Evolutionary conservation across 2,329 filamentous ascomycete species (phyloP).

Genomic region (Elsinoe necatrix): DNA sequence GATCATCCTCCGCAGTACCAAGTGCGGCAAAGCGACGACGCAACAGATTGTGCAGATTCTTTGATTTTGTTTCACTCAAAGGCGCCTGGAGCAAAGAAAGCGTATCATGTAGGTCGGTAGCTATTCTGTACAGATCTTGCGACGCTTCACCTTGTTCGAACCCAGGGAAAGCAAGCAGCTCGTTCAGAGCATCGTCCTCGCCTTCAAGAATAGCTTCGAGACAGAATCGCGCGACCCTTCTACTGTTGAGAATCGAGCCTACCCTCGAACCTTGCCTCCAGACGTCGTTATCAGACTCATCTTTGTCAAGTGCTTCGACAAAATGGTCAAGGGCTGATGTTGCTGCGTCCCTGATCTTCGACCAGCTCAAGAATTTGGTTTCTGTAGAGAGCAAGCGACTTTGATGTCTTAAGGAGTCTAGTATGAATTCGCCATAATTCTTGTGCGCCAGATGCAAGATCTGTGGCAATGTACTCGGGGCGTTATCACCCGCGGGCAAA

Average conservation of each 20-base stretch:
- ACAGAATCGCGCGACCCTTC: slow-evolving; percentile 52
- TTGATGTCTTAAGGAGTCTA: slow-evolving; percentile 60
- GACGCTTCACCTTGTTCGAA: slow-evolving; percentile 48
- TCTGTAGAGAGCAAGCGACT: slow-evolving; percentile 16
- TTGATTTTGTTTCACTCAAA: slow-evolving; percentile 41
- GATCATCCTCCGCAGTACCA: background rate
- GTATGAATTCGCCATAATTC: slow-evolving; percentile 82
- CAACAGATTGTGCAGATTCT: slow-evolving; percentile 44
- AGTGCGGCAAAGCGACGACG: background rate
- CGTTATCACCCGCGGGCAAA: slow-evolving; percentile 48
- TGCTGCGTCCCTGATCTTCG: slow-evolving; percentile 26
- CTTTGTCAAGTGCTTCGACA: slow-evolving; percentile 54
- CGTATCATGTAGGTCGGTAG: slow-evolving; percentile 46
- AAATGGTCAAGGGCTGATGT: slow-evolving; percentile 46
- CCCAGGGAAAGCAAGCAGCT: slow-evolving; percentile 48
- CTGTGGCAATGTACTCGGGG: slow-evolving; percentile 74
- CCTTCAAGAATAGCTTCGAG: slow-evolving; percentile 55
- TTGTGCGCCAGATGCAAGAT: slow-evolving; percentile 91
- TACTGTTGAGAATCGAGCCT: slow-evolving; percentile 49
- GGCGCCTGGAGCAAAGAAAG: slow-evolving; percentile 47
- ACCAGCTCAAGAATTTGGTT: slow-evolving; percentile 21
- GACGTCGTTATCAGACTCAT: slow-evolving; percentile 55
- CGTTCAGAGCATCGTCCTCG: slow-evolving; percentile 49
- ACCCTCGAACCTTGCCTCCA: slow-evolving; percentile 46
- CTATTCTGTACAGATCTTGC: slow-evolving; percentile 42